Evolutionary conservation across 1,139 yeast species (phyloP).

Genomic region (Suhomyces wounanorum): DNA sequence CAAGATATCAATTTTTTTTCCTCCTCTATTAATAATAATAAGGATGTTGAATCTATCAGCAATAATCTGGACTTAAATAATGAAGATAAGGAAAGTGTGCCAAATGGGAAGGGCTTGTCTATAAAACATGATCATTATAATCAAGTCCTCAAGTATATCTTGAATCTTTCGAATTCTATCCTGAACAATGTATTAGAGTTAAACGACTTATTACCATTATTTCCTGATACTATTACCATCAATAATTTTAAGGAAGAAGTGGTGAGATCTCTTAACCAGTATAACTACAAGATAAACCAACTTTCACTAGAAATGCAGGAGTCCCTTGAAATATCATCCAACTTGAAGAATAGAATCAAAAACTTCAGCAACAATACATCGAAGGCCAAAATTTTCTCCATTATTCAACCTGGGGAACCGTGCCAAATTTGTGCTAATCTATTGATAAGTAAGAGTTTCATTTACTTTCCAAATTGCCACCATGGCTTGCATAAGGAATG

Average conservation of each 20-base stretch:
- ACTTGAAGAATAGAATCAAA: constrained; percentile 60
- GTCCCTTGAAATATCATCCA: constrained; percentile 63
- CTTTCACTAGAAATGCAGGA: constrained; percentile 77
- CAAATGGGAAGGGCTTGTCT: constrained; percentile 8
- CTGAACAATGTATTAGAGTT: constrained; percentile 48
- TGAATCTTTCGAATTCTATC: constrained; percentile 40
- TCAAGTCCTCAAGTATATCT: constrained; percentile 40
- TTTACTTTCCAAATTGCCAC: constrained; percentile 80
- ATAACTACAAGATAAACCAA: constrained; percentile 63
- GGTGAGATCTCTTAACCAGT: constrained; percentile 71
- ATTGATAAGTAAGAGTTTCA: constrained; percentile 70
- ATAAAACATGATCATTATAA: constrained; percentile 22
- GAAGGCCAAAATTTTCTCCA: constrained; percentile 34
- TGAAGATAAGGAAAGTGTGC: constrained; percentile 5
- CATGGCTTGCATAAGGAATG: constrained; percentile 93
- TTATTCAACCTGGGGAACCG: constrained; percentile 82
- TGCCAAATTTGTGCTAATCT: constrained; percentile 73
- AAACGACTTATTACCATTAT: constrained; percentile 79
- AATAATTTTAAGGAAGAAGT: constrained; percentile 85
- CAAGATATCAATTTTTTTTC: constrained; percentile 23
- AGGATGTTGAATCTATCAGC: neutral
- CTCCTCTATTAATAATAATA: neutral
- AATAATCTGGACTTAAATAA: constrained; percentile 8
- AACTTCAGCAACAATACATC: constrained; percentile 49
- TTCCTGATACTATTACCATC: constrained; percentile 80